A percentile compares a stretch with the other conserved stretches of the same genome.
Conservation (phyloP, 768 basidiomycete species). For the Filobasidium floriforme region DNA sequence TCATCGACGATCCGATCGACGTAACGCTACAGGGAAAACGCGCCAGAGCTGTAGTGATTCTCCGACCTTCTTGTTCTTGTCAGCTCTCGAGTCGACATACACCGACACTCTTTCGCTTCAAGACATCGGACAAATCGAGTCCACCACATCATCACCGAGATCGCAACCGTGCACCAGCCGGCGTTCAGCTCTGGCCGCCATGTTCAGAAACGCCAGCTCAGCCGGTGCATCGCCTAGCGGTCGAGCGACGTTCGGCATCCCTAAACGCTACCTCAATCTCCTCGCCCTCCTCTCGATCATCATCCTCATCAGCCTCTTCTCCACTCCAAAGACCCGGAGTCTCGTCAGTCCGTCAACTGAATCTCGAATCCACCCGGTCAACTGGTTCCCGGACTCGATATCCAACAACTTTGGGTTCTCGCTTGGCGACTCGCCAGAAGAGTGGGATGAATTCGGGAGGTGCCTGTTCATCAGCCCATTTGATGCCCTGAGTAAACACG, state of each 20-base stretch:
- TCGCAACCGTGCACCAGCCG: too few species aligned
- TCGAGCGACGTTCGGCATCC: constrained; percentile 19
- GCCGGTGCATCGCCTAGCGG: not conserved
- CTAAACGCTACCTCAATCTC: constrained; percentile 35
- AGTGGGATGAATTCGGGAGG: constrained; percentile 43
- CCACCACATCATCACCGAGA: too few species aligned
- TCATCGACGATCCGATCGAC: too few species aligned
- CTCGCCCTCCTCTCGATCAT: constrained; percentile 31
- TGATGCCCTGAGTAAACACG: constrained; percentile 33
- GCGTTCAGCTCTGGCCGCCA: not conserved
- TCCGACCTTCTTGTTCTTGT: too few species aligned
- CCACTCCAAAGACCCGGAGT: constrained; percentile 32
- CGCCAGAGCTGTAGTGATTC: too few species aligned
- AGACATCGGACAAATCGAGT: too few species aligned
- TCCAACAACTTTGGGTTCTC: constrained; percentile 31
- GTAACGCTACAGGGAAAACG: too few species aligned
- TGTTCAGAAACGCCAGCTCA: not conserved
- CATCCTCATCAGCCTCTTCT: constrained; percentile 37
- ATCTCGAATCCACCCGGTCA: constrained; percentile 36
- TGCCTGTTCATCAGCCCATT: constrained; percentile 43
- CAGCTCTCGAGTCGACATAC: too few species aligned
- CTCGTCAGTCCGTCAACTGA: constrained; percentile 29
- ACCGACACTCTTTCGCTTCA: too few species aligned
- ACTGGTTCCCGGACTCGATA: constrained; percentile 37
- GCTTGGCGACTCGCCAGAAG: constrained; percentile 24